Percentiles rank a stretch among this genome's conserved stretches.
Conservation (phyloP, 108 stramenopile genomes). For the Nitzschia putrida region DNA sequence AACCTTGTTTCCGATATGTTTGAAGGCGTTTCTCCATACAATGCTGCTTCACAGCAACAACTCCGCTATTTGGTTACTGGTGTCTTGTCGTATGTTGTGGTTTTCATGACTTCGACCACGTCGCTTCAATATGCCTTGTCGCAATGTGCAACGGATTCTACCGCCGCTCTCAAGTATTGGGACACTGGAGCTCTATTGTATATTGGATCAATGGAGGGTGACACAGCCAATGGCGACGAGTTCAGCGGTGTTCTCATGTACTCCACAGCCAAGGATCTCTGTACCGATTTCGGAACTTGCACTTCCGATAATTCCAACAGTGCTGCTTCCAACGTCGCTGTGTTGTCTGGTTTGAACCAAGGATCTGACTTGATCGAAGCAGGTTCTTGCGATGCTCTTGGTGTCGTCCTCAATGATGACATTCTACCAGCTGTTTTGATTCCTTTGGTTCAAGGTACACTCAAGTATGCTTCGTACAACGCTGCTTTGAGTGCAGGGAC, state of each 20-base stretch:
- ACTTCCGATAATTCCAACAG: not conserved
- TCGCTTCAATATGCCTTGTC: constrained; percentile 29
- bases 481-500: constrained; percentile 29
- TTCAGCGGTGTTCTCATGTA: constrained; percentile 38
- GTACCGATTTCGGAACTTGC: constrained; percentile 49
- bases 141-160: constrained; percentile 15
- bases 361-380: constrained; percentile 17
- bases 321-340: constrained; percentile 28
- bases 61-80: constrained; percentile 25
- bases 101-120: constrained; percentile 33
- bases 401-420: constrained; percentile 9
- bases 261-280: constrained; percentile 45
- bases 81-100: constrained; percentile 36
- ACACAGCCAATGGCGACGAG: constrained; percentile 20
- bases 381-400: constrained; percentile 28
- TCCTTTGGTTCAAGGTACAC: constrained; percentile 51
- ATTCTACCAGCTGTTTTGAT: constrained; percentile 37
- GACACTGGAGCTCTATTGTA: constrained; percentile 53
- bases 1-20: constrained; percentile 33
- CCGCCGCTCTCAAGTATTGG: constrained; percentile 30
- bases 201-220: constrained; percentile 63
- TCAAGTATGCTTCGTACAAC: constrained; percentile 41
- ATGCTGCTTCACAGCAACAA: constrained; percentile 36
- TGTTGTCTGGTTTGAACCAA: constrained; percentile 28
- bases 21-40: constrained; percentile 16